Percentiles rank a stretch among this genome's conserved stretches.
These are phyloP conservation scores for Leucocoprinus leucothites DNA, from an alignment of 768 basidiomycete genomes.

Conservation along the genomic window DNA sequence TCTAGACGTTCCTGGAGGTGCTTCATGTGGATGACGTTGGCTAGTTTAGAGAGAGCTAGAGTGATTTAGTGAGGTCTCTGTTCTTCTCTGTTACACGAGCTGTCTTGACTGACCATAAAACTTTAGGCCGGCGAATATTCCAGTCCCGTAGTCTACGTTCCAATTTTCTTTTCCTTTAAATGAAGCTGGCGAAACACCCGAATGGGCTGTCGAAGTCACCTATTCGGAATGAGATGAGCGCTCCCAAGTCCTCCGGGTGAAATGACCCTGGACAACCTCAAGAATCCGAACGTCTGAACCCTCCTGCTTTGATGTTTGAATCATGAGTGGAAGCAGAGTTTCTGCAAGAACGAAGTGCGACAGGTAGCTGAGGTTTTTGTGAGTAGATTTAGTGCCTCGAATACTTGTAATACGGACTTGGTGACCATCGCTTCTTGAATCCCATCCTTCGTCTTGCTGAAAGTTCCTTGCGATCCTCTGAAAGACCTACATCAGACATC, in stretches of 20 bases:
- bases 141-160: constrained; percentile 30
- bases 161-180: constrained; percentile 32
- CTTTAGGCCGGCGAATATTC: constrained; percentile 17
- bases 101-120: constrained; percentile 27
- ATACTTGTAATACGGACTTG: constrained; percentile 3
- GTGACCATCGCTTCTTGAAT: constrained; percentile 13
- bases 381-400: background rate
- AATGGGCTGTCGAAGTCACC: constrained; percentile 30
- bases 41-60: constrained; percentile 49
- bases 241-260: background rate
- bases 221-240: constrained; percentile 13
- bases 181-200: constrained; percentile 15
- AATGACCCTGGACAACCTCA: constrained; percentile 42
- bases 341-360: constrained; percentile 54
- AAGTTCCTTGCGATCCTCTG: constrained; percentile 9
- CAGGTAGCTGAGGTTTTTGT: constrained; percentile 37
- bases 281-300: constrained; percentile 60
- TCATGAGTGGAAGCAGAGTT: constrained; percentile 50
- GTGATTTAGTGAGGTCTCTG: background rate
- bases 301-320: constrained; percentile 42
- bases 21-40: constrained; percentile 37
- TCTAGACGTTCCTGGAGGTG: constrained; percentile 48
- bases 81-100: no score
- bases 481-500: background rate
- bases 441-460: constrained; percentile 16